Conservation (phyloP, 2,329 filamentous ascomycete genomes). For the Colletotrichum endophyticum region DNA sequence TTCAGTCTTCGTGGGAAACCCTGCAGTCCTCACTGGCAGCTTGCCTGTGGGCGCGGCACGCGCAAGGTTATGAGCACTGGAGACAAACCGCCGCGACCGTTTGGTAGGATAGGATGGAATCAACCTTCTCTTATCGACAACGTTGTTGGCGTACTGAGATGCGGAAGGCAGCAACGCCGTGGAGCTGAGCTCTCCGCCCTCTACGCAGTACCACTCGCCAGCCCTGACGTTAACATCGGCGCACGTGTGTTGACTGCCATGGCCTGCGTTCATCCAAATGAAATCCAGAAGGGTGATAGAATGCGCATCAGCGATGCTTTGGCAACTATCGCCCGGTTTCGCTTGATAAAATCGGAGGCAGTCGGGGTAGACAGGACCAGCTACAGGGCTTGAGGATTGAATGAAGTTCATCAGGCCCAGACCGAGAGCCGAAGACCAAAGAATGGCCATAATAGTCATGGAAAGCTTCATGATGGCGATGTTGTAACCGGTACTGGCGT, state of each 20-base stretch:
- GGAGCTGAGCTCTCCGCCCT: not conserved
- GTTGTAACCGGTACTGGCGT: not conserved
- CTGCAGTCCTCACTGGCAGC: not conserved
- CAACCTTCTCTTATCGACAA: not conserved
- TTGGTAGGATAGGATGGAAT: not conserved
- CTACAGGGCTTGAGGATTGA: not conserved
- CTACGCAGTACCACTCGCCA: constrained; percentile 26
- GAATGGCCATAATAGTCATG: not conserved
- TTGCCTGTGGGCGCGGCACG: not conserved
- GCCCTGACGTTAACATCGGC: not conserved
- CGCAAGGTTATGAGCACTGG: not conserved
- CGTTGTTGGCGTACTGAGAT: not conserved
- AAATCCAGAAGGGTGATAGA: constrained; percentile 30
- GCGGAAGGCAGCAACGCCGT: not conserved
- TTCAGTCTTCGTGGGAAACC: not conserved
- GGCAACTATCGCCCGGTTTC: not conserved
- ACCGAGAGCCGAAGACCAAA: not conserved
- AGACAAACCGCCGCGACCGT: not conserved
- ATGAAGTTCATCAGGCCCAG: not conserved
- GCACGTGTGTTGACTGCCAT: not conserved
- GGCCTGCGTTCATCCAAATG: constrained; percentile 24
- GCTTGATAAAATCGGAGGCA: constrained; percentile 4
- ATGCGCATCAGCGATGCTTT: constrained; percentile 28
- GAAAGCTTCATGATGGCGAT: not conserved
- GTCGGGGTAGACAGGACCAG: not conserved